phyloP scores from a whole-genome alignment of 2,329 filamentous ascomycete species.

The Sarocladiaceae sp. region DNA sequence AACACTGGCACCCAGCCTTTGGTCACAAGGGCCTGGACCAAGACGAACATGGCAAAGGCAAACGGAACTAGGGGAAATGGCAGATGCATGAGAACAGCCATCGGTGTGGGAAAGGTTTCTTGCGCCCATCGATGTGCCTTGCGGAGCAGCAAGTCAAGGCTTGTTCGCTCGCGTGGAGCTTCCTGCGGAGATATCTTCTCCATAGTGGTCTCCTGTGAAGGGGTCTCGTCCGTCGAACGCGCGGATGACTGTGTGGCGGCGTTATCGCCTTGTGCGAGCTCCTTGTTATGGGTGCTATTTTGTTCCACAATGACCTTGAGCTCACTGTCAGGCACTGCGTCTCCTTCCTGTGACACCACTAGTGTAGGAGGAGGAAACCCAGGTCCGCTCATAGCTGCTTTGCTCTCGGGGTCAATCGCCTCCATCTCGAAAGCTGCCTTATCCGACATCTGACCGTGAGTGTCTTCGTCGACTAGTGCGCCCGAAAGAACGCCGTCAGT shows the following conservation, averaged over 20 bases:
- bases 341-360: background rate
- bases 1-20: conserved; percentile 74
- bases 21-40: conserved; percentile 68
- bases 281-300: too few relatives aligned
- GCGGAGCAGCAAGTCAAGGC: conserved; percentile 45
- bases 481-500: background rate
- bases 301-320: too few relatives aligned
- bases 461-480: background rate
- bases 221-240: too few relatives aligned
- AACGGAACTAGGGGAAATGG: conserved; percentile 68
- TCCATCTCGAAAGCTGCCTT: conserved; percentile 1
- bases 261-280: too few relatives aligned
- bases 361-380: background rate
- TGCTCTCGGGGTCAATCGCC: background rate
- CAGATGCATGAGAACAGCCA: conserved; percentile 60
- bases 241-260: too few relatives aligned
- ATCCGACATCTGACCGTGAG: background rate
- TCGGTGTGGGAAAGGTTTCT: conserved; percentile 67
- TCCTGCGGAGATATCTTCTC: too few relatives aligned
- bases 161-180: conserved; percentile 28
- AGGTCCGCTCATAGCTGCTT: background rate
- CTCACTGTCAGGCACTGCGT: background rate
- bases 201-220: too few relatives aligned
- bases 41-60: conserved; percentile 69
- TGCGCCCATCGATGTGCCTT: conserved; percentile 54